These are phyloP conservation scores for Mycena filopes DNA, from an alignment of 768 basidiomycete species.

Conservation along the genomic window DNA sequence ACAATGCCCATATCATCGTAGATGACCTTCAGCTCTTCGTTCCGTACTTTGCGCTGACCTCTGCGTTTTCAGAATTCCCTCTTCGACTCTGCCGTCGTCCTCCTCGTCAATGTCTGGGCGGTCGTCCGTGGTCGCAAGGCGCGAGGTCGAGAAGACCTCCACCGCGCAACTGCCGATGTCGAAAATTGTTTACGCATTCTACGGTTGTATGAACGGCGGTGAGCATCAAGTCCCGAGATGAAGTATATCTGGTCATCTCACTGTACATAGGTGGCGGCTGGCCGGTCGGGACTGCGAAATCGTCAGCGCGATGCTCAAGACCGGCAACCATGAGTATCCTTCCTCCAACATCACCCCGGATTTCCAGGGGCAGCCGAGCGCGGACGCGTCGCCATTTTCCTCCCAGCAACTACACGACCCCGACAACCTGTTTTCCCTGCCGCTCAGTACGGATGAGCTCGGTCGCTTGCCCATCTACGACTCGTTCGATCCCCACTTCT, in stretches of 20 bases:
- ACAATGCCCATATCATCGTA: constrained; percentile 4
- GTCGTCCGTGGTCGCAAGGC: constrained; percentile 41
- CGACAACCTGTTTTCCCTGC: constrained; percentile 13
- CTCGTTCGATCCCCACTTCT: constrained; percentile 13
- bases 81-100: constrained; percentile 51
- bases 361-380: not conserved
- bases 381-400: not conserved
- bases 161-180: constrained; percentile 49
- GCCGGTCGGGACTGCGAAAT: constrained; percentile 28
- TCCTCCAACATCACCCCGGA: not conserved
- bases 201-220: constrained; percentile 22
- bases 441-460: constrained; percentile 10
- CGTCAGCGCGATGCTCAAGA: constrained; percentile 18
- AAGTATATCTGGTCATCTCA: not conserved
- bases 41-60: not conserved
- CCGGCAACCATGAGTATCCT: not conserved
- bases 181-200: constrained; percentile 49
- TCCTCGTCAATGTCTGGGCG: constrained; percentile 56
- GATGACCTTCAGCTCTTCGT: constrained; percentile 4
- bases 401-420: not conserved
- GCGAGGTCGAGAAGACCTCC: constrained; percentile 37
- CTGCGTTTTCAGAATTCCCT: constrained; percentile 34
- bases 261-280: constrained; percentile 16
- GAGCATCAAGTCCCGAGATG: not conserved
- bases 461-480: constrained; percentile 21